Percentiles rank a stretch among this genome's conserved stretches.
These are phyloP conservation scores for Trypanosoma theileri DNA, from an alignment of 208 protist genomes.

Conservation along the genomic window DNA sequence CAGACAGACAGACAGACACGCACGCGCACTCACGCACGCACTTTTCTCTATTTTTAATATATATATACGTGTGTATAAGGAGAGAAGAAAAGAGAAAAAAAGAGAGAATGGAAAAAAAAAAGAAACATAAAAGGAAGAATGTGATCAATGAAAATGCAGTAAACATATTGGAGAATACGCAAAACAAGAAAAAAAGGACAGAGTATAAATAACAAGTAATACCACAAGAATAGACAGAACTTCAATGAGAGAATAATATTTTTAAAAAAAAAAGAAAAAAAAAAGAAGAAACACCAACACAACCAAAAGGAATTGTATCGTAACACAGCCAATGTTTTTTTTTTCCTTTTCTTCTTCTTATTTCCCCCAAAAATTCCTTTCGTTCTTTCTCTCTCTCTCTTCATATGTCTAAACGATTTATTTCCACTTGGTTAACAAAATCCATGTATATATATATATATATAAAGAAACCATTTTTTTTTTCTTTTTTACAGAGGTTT, in stretches of 20 bases:
- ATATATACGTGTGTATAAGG: neutral
- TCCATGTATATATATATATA: neutral
- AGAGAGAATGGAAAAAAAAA: neutral
- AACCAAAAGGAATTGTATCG: no score
- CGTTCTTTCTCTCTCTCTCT: no score
- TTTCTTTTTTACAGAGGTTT: constrained; percentile 12
- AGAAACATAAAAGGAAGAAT: neutral
- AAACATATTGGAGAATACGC: neutral
- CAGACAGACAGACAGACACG: neutral
- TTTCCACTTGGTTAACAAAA: no score
- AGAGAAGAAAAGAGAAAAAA: neutral
- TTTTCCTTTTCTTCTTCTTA: no score
- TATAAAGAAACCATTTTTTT: neutral
- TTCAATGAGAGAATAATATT: neutral
- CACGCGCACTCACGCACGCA: neutral
- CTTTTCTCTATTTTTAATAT: neutral
- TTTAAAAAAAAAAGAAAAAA: no score
- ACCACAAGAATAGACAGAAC: neutral
- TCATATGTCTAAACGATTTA: no score
- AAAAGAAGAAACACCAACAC: no score
- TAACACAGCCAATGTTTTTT: no score
- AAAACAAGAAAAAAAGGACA: neutral
- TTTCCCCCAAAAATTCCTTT: no score
- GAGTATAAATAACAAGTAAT: neutral
- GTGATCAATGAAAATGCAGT: neutral